phyloP scores from a whole-genome alignment of 2,329 filamentous ascomycete genomes.

The Pseudomassariella vexata region DNA sequence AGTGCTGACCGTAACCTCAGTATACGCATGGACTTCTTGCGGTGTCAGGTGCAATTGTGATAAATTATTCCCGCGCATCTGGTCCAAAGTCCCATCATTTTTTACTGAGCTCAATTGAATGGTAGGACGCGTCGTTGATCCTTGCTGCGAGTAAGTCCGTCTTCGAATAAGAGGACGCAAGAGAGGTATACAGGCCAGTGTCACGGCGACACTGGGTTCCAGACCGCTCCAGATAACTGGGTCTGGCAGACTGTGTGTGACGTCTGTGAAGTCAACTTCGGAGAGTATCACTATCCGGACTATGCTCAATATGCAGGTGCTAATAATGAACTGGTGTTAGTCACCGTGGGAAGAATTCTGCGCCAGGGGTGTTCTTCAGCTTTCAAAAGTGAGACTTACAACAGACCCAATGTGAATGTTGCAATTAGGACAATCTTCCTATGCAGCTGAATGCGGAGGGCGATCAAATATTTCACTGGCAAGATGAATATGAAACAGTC shows the following conservation, averaged over 20 bases:
- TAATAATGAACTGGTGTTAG: slow-evolving; percentile 13
- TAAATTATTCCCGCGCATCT: no score
- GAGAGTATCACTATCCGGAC: slow-evolving; percentile 27
- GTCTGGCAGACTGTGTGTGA: slow-evolving; percentile 26
- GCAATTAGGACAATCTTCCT: slow-evolving; percentile 24
- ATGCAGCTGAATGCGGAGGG: slow-evolving; percentile 21
- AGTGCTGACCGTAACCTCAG: no score
- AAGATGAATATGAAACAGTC: slow-evolving; percentile 24
- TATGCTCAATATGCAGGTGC: slow-evolving; percentile 23
- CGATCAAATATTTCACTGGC: slow-evolving; percentile 25
- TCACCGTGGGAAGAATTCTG: neutral
- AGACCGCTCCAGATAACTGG: slow-evolving; percentile 30
- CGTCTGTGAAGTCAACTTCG: slow-evolving; percentile 25
- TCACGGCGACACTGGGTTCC: slow-evolving; percentile 32
- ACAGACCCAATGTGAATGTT: slow-evolving; percentile 25
- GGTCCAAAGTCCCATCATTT: no score
- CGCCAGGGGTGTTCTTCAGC: no score
- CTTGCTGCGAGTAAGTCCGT: no score
- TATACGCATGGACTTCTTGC: no score
- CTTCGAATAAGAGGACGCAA: slow-evolving; percentile 31
- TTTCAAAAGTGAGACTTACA: slow-evolving; percentile 20
- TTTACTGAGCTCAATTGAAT: no score
- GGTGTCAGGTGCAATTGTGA: no score
- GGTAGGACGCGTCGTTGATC: no score
- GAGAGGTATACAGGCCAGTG: slow-evolving; percentile 32